These are phyloP conservation scores for Lyophyllum shimeji DNA, from an alignment of 768 basidiomycete genomes.

Conservation along the genomic window DNA sequence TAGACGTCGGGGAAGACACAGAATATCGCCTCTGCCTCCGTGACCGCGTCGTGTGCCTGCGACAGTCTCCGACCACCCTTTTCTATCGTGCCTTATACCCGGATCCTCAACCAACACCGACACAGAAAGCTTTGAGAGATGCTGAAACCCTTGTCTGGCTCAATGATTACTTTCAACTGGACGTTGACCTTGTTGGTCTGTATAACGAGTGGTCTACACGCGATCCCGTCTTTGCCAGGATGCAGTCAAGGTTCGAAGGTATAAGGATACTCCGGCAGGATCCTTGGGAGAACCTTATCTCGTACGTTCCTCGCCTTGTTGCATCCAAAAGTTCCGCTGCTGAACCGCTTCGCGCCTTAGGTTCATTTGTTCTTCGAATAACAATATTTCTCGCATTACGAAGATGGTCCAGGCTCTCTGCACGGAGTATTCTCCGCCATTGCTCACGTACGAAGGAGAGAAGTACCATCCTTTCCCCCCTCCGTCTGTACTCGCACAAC, in stretches of 20 bases:
- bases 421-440: constrained; percentile 66
- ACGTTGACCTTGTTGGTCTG: constrained; percentile 65
- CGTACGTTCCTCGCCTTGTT: constrained; percentile 55
- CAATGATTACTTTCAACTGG: constrained; percentile 86
- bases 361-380: constrained; percentile 97
- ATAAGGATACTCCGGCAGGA: constrained; percentile 90
- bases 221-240: constrained; percentile 73
- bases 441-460: constrained; percentile 51
- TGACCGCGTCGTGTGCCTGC: constrained; percentile 82
- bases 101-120: constrained; percentile 32
- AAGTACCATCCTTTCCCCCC: constrained; percentile 84
- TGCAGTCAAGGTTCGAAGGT: constrained; percentile 69
- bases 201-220: constrained; percentile 74
- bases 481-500: constrained; percentile 62
- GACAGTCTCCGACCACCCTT: constrained; percentile 66
- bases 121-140: constrained; percentile 38
- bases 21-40: constrained; percentile 81
- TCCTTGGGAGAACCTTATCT: constrained; percentile 93
- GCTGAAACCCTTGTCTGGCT: constrained; percentile 76
- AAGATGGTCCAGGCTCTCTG: constrained; percentile 90
- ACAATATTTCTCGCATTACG: constrained; percentile 92
- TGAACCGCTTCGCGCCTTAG: constrained; percentile 35
- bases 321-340: neutral
- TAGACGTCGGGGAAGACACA: constrained; percentile 34
- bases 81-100: constrained; percentile 76